phyloP scores from a whole-genome alignment of 805 yeast species.

The Cyberlindnera veronae region DNA sequence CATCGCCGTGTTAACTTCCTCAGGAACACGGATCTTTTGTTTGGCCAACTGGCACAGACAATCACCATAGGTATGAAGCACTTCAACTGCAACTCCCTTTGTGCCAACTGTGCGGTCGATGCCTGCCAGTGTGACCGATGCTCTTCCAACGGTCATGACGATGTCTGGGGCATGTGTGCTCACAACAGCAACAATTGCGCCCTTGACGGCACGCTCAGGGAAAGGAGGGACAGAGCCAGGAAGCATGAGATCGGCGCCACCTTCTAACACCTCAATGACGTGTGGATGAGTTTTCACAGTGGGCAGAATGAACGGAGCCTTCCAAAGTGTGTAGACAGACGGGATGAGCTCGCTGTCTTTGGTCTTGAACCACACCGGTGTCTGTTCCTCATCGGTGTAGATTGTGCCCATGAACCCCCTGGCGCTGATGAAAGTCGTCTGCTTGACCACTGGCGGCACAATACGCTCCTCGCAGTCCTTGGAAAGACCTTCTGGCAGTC shows the following conservation, averaged over 20 bases:
- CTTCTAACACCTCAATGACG: constrained; percentile 65
- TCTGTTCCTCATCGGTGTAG: constrained; percentile 57
- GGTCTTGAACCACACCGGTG: constrained; percentile 71
- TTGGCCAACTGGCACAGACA: constrained; percentile 52
- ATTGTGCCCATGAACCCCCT: constrained; percentile 56
- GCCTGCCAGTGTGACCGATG: constrained; percentile 44
- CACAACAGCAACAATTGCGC: constrained; percentile 69
- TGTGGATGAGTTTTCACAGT: constrained; percentile 65
- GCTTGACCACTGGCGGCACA: constrained; percentile 40
- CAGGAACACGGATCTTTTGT: constrained; percentile 42
- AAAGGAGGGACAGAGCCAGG: constrained; percentile 66
- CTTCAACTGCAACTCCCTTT: constrained; percentile 74
- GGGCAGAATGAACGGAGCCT: constrained; percentile 62
- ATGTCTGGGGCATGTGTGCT: constrained; percentile 57
- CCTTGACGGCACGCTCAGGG: constrained; percentile 37
- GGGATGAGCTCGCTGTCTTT: constrained; percentile 60
- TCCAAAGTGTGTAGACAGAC: constrained; percentile 71
- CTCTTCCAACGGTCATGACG: constrained; percentile 68
- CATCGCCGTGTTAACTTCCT: constrained; percentile 28
- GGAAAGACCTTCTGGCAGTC: constrained; percentile 33
- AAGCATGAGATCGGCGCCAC: constrained; percentile 81
- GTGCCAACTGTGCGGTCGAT: constrained; percentile 51
- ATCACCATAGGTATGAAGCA: constrained; percentile 69
- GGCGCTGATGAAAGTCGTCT: constrained; percentile 56
- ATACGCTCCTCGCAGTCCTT: constrained; percentile 23